Percentiles rank a stretch among this genome's conserved stretches.
Conservation (phyloP, 2,329 filamentous ascomycete species). For the Ceratocystis diversiconidia region DNA sequence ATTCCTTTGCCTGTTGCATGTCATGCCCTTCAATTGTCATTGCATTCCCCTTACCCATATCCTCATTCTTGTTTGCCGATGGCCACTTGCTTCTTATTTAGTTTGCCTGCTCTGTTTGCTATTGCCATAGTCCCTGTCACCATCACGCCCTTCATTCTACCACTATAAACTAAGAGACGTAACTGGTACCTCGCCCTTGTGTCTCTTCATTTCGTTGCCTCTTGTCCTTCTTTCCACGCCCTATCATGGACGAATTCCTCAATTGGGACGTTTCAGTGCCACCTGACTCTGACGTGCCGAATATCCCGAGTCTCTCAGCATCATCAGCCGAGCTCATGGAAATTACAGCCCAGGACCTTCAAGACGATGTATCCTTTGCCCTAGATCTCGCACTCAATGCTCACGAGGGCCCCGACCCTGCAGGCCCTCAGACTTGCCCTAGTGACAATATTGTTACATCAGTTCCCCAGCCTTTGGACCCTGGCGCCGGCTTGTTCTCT, state of each 20-base stretch:
- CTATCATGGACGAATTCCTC: constrained; percentile 44
- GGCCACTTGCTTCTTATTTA: background rate
- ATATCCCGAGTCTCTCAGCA: constrained; percentile 29
- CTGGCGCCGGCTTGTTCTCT: constrained; percentile 18
- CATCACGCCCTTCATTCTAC: background rate
- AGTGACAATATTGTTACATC: constrained; percentile 27
- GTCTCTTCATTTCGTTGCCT: background rate
- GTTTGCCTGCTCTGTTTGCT: background rate
- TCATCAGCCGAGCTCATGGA: constrained; percentile 26
- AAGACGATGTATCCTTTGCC: constrained; percentile 25
- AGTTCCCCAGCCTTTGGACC: constrained; percentile 12
- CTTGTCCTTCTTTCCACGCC: background rate
- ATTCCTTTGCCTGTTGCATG: background rate
- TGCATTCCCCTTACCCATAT: background rate
- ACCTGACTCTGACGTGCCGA: background rate
- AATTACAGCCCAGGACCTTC: constrained; percentile 26
- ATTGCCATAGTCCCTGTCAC: background rate
- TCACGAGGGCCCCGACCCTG: constrained; percentile 38
- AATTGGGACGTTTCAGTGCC: constrained; percentile 35
- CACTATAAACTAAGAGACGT: background rate
- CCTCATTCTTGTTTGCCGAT: background rate
- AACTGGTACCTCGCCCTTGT: background rate
- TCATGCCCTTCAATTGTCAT: background rate
- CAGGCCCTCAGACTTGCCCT: constrained; percentile 43
- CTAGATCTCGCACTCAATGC: constrained; percentile 43